Percentiles rank a stretch among this genome's conserved stretches.
These are phyloP conservation scores for Clonostachys rhizophaga DNA, from an alignment of 2,329 filamentous ascomycete genomes.

Conservation along the genomic window DNA sequence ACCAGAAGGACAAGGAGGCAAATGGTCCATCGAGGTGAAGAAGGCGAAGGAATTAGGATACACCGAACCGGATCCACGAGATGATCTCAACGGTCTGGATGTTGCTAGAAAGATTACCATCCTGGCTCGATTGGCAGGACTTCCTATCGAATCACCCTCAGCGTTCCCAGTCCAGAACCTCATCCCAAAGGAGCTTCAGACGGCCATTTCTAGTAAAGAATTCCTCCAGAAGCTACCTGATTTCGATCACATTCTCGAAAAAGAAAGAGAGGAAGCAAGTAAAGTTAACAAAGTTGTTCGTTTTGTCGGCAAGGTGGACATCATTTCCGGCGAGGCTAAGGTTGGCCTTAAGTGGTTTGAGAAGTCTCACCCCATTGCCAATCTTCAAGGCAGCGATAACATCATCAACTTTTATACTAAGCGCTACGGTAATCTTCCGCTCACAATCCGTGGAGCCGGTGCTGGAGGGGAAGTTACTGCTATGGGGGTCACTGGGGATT, in stretches of 20 bases:
- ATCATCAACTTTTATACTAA: slow-evolving; percentile 99
- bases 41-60: slow-evolving; percentile 92
- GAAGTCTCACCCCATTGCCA: slow-evolving; percentile 83
- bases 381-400: slow-evolving; percentile 95
- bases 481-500: slow-evolving; percentile 93
- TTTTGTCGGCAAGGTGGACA: slow-evolving; percentile 91
- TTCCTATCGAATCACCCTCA: slow-evolving; percentile 77
- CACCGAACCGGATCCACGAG: slow-evolving; percentile 82
- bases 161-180: slow-evolving; percentile 91
- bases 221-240: slow-evolving; percentile 77
- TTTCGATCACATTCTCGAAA: slow-evolving; percentile 88
- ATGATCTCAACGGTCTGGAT: slow-evolving; percentile 83
- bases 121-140: slow-evolving; percentile 76
- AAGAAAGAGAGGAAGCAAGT: slow-evolving; percentile 76
- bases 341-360: slow-evolving; percentile 91
- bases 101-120: slow-evolving; percentile 97
- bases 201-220: slow-evolving; percentile 70
- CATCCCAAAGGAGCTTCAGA: slow-evolving; percentile 83
- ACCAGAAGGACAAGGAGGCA: slow-evolving; percentile 64
- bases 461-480: slow-evolving; percentile 94
- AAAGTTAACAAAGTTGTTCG: slow-evolving; percentile 86
- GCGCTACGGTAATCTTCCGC: slow-evolving; percentile 83
- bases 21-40: slow-evolving; percentile 87
- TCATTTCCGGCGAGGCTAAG: slow-evolving; percentile 73
- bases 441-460: slow-evolving; percentile 92